A percentile compares a stretch with the other conserved stretches of the same genome.
Conservation (phyloP, 2,329 filamentous ascomycete species). For the Capronia coronata region DNA sequence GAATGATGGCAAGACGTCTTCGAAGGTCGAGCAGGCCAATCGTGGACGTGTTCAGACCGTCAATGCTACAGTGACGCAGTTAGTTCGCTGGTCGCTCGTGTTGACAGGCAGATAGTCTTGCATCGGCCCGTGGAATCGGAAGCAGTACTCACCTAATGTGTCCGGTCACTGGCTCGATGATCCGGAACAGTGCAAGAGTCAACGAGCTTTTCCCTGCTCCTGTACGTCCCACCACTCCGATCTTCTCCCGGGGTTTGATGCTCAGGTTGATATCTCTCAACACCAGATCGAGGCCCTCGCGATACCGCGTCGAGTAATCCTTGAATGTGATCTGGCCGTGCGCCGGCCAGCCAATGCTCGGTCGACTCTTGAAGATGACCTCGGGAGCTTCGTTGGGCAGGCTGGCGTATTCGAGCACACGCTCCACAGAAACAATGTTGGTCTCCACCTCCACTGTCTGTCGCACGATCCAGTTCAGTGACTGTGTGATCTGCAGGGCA, state of each 20-base stretch:
- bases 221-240: slow-evolving; percentile 92
- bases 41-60: slow-evolving; percentile 77
- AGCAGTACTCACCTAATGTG: slow-evolving; percentile 53
- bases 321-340: slow-evolving; percentile 83
- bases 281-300: slow-evolving; percentile 80
- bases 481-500: slow-evolving; percentile 92
- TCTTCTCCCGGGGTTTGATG: slow-evolving; percentile 96
- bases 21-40: slow-evolving; percentile 88
- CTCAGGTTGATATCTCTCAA: slow-evolving; percentile 86
- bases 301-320: slow-evolving; percentile 90
- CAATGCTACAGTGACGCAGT: slow-evolving; percentile 54
- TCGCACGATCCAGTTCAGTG: slow-evolving; percentile 96
- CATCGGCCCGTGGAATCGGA: background rate
- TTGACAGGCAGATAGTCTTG: background rate
- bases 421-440: slow-evolving; percentile 98
- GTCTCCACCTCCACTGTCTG: slow-evolving; percentile 99
- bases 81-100: slow-evolving; percentile 1
- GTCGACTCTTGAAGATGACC: slow-evolving; percentile 79
- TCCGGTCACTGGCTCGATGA: slow-evolving; percentile 81
- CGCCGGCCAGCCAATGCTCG: slow-evolving; percentile 84
- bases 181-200: slow-evolving; percentile 86
- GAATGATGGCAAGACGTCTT: slow-evolving; percentile 87
- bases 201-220: slow-evolving; percentile 94
- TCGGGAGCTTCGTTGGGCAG: slow-evolving; percentile 92
- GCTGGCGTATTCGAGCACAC: slow-evolving; percentile 88